Base-by-base conservation (phyloP, 2,329 filamentous ascomycete species). In the Cordyceps javanica region DNA sequence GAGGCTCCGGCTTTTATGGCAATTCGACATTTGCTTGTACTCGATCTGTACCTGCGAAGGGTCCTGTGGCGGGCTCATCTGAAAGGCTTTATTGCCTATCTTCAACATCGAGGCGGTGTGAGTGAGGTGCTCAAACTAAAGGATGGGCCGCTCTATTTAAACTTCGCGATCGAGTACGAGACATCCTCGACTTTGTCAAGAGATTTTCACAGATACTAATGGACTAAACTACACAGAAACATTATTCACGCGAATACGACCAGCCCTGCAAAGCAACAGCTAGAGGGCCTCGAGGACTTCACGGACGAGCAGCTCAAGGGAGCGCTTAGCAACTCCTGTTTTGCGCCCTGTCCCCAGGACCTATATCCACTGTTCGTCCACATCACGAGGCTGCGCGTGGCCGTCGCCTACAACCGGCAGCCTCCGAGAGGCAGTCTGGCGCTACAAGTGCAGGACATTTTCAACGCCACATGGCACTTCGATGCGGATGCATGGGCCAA, bases 211-310 rank as follows among this genome's bases (percentile, higher is more conserved):
- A 52, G 34, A 28, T 30, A 10, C 30, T 41, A 11, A 50, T n/a
- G 25, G 6, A 6, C 10, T 2, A 10, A 13, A 28, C 21, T 10
- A 21, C 41, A 3, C n/a, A 52, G 49, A 21, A 52, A 52, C 36
- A 52, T 52, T 21, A 52, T 52, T 25, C 49, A 52, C 23, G 49
- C 49, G 8, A 52, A 52, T 11, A 41, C 49, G 9, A 52, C 49
- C 16, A 52, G 49, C 36, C 49, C 49, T 7, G 49, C 49, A 13
- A 41, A 28, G n/a, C 49, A 41, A 36, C 49, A 52, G 9, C 16
- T 41, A 16, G 23, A 39, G 23, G 49, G 49, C 16, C 49, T 52
- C 21, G 49, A 52, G 14, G 34, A 21, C 2, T 52, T 52, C 6
- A 52, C 49, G 1, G 49, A 52, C 49, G 49, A 39, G 3, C 9